Percentiles rank a stretch among this genome's conserved stretches.
phyloP scores from a whole-genome alignment of 176 grass and related monocot species.

The Hordeum marinum region DNA sequence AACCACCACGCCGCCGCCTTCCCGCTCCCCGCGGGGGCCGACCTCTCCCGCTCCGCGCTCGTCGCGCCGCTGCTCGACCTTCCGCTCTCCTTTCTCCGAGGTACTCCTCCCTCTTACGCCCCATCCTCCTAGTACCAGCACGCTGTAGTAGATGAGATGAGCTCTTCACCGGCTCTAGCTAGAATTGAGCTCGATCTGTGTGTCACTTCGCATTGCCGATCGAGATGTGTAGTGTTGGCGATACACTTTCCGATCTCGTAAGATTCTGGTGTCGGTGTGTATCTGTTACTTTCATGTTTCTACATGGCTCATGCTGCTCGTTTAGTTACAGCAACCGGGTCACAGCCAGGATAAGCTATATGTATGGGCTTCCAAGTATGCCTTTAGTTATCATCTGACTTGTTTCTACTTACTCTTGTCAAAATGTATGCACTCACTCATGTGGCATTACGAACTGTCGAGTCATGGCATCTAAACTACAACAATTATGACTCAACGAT shows the following conservation, averaged over 20 bases:
- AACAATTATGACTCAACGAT: not conserved
- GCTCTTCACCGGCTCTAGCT: not conserved
- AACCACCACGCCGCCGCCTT: constrained; percentile 68
- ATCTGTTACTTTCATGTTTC: not conserved
- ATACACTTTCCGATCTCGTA: not conserved
- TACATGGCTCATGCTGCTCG: not conserved
- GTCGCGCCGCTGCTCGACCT: constrained; percentile 74
- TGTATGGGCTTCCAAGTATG: not conserved
- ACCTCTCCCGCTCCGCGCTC: constrained; percentile 86
- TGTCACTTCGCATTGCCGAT: not conserved
- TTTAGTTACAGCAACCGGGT: not conserved
- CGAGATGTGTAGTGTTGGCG: not conserved
- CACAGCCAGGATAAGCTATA: not conserved
- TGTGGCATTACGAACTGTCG: not conserved
- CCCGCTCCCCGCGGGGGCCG: constrained; percentile 53
- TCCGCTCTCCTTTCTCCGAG: constrained; percentile 74
- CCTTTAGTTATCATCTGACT: not conserved
- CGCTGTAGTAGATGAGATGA: not conserved
- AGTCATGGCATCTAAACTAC: not conserved
- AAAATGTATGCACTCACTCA: not conserved
- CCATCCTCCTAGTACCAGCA: not conserved
- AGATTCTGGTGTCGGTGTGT: not conserved
- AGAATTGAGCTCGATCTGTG: constrained; percentile 1
- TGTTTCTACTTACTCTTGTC: not conserved
- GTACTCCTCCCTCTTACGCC: not conserved